phyloP scores from a whole-genome alignment of 352 stramenopile species.

The Pythium brassicae region DNA sequence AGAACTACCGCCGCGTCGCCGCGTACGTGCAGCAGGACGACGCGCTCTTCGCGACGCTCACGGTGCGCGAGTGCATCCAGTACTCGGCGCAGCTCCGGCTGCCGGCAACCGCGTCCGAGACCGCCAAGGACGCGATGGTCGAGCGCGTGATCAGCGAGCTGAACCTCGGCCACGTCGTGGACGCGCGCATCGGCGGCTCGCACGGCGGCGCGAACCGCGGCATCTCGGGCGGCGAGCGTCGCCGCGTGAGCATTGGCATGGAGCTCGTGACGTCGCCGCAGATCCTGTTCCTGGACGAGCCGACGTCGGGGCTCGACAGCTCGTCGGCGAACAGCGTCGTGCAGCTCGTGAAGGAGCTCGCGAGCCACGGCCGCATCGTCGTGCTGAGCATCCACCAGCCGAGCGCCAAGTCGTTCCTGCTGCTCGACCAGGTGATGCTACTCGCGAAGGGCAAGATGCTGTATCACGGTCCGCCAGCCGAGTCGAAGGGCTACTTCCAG shows the following conservation, averaged over 20 bases:
- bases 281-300: conserved; percentile 90
- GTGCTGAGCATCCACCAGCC: conserved; percentile 89
- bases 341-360: conserved; percentile 84
- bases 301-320: conserved; percentile 90
- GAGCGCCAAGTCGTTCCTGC: conserved; percentile 85
- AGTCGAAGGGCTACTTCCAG: conserved; percentile 57
- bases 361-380: conserved; percentile 75
- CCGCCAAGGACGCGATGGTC: conserved; percentile 64
- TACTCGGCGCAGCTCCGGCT: conserved; percentile 82
- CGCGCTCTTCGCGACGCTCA: conserved; percentile 73
- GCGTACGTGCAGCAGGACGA: conserved; percentile 89
- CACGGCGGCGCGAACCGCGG: conserved; percentile 57
- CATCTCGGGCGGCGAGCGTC: conserved; percentile 91
- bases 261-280: conserved; percentile 89
- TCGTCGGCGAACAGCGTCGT: conserved; percentile 89
- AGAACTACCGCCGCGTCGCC: conserved; percentile 66
- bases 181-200: conserved; percentile 55
- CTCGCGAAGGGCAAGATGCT: conserved; percentile 78
- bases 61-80: conserved; percentile 77
- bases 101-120: conserved; percentile 36
- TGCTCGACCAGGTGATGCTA: conserved; percentile 89
- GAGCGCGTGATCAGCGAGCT: conserved; percentile 66
- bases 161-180: conserved; percentile 59
- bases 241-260: conserved; percentile 91
- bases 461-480: conserved; percentile 45